Conservation (phyloP, 83 land plant genomes). For the Picea abies region DNA sequence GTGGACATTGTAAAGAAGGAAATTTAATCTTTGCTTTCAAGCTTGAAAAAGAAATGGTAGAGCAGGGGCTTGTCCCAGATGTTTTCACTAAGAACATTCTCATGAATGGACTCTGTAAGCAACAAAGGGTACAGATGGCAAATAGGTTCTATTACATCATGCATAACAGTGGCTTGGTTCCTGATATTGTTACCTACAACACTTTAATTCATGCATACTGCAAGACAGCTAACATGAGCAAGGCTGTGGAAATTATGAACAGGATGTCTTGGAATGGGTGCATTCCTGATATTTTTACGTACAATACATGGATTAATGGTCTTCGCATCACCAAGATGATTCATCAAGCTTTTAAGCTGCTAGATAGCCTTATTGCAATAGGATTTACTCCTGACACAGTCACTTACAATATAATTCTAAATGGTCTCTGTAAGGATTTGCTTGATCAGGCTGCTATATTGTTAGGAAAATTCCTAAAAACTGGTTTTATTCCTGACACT, state of each 20-base stretch:
- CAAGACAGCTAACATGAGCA: slow-evolving; percentile 38
- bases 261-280: slow-evolving; percentile 46
- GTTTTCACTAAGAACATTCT: slow-evolving; percentile 47
- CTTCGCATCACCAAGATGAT: slow-evolving; percentile 35
- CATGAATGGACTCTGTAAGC: slow-evolving; percentile 62
- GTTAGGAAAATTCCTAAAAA: slow-evolving; percentile 56
- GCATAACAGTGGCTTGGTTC: slow-evolving; percentile 33
- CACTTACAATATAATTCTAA: slow-evolving; percentile 64
- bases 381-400: slow-evolving; percentile 63
- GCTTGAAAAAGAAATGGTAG: slow-evolving; percentile 51
- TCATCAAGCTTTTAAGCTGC: slow-evolving; percentile 44
- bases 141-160: slow-evolving; percentile 34
- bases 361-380: slow-evolving; percentile 44
- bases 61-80: slow-evolving; percentile 62
- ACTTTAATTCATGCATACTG: slow-evolving; percentile 60
- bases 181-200: slow-evolving; percentile 68
- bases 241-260: slow-evolving; percentile 32
- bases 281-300: slow-evolving; percentile 63
- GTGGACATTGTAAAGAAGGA: slow-evolving; percentile 53
- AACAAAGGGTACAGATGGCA: slow-evolving; percentile 47
- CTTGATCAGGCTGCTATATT: slow-evolving; percentile 56
- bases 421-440: slow-evolving; percentile 48
- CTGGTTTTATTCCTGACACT: slow-evolving; percentile 58
- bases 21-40: slow-evolving; percentile 43
- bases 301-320: slow-evolving; percentile 56